Evolutionary conservation across 2,329 filamentous ascomycete species (phyloP).

Genomic region (Monosporascus ibericus): DNA sequence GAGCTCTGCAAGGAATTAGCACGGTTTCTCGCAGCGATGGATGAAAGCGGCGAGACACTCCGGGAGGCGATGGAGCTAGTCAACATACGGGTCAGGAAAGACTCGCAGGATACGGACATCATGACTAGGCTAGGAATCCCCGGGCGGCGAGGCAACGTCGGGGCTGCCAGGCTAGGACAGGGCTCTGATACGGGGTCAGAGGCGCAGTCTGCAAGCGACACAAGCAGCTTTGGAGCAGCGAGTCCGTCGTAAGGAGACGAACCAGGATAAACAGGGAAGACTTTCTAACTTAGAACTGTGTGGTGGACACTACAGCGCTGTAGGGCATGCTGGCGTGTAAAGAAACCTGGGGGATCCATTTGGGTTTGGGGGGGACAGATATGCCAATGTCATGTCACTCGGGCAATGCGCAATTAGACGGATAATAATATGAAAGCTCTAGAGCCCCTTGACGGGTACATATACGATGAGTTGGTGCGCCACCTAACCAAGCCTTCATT

Average conservation of each 20-base stretch:
- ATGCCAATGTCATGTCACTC: too few species aligned
- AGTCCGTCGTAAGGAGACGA: slow-evolving; percentile 19
- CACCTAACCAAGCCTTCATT: too few species aligned
- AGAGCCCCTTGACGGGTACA: too few species aligned
- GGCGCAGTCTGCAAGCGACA: slow-evolving; percentile 21
- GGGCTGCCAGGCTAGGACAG: slow-evolving; percentile 14
- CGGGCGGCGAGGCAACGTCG: slow-evolving; percentile 21
- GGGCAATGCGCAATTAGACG: too few species aligned
- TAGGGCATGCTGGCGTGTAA: too few species aligned
- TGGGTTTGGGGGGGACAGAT: too few species aligned
- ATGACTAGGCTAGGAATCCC: slow-evolving; percentile 27
- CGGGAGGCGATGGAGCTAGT: slow-evolving; percentile 63
- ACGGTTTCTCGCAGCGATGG: slow-evolving; percentile 88
- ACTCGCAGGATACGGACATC: slow-evolving; percentile 23
- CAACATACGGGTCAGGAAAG: slow-evolving; percentile 33
- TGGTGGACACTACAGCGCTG: too few species aligned
- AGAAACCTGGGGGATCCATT: too few species aligned
- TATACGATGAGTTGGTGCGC: too few species aligned
- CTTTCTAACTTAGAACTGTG: too few species aligned
- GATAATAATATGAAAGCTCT: too few species aligned
- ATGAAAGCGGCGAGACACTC: slow-evolving; percentile 77
- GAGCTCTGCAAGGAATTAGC: slow-evolving; percentile 93
- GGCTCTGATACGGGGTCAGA: slow-evolving; percentile 26
- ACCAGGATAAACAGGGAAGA: slow-evolving; percentile 4
- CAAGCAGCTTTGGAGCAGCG: slow-evolving; percentile 24